Evolutionary conservation across 1,139 yeast genomes (phyloP), one percentile per base, ranked within the genome.

Genomic region (Lodderomyces theae): DNA sequence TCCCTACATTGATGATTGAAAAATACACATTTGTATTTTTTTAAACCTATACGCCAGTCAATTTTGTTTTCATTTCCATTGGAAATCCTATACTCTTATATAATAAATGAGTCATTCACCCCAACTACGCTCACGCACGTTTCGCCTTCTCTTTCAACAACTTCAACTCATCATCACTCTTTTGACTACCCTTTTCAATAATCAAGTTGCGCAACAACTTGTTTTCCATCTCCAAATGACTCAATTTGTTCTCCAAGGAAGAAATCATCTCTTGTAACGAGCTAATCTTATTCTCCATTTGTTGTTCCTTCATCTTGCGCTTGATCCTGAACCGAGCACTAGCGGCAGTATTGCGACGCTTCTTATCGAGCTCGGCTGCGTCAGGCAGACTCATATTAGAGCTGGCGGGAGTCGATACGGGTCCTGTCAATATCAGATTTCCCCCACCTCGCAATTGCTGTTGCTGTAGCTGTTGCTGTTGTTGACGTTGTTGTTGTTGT

Each of bases 261-360:
- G 70, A 69, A 18, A 86, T 80, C 51, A 77, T 60, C 25, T 83
- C 86, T 50, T 77, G 77, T 47, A 88, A 69, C 42, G 78, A 82
- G 51, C 72, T 70, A 15, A 87, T 71, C 42, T 76, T 78, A 34
- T 72, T 70, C 61, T 87, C 95, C 82, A 87, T 79, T 58, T 87
- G 90, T 59, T 82, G 88, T 60, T 88, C 96, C 56, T 86, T 82
- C 60, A 81, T 53, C 68, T 86, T 88, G 74, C 84, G 86, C 69
- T 84, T 86, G 53, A 83, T 79, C 48, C 95, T 71, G 68, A 86
- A 83, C 45, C 94, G 67, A 1, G 92, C 92, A 36, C 85, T 78
- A 1, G 95, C 95, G 1, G 89, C 90, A 0, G 92, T 83, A 63
- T 84, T 85, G 48, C 90, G 72, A 38, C 85, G 72, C 39, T 89